Evolutionary conservation across 2,329 filamentous ascomycete species (phyloP).

Genomic region (Epichloe uncinata): DNA sequence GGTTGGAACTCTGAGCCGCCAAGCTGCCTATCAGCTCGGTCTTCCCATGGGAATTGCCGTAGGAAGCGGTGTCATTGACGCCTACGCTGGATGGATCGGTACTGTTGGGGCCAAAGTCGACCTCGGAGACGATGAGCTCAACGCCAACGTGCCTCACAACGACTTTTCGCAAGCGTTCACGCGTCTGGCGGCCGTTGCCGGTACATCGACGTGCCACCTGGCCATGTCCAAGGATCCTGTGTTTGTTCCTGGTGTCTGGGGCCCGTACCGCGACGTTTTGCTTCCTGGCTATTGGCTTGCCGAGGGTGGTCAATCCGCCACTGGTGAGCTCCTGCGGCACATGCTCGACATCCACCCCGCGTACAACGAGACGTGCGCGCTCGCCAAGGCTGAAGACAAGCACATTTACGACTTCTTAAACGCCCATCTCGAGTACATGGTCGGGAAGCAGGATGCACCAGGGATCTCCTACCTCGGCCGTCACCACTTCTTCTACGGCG

Average conservation of each 20-base stretch:
- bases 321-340: conserved; percentile 86
- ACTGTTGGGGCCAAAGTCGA: conserved; percentile 95
- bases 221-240: conserved; percentile 90
- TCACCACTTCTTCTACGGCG: conserved; percentile 97
- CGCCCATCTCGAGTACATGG: conserved; percentile 66
- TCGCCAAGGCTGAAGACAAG: conserved; percentile 68
- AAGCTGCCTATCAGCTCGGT: conserved; percentile 71
- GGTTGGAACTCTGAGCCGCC: conserved; percentile 72
- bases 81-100: conserved; percentile 96
- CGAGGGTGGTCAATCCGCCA: conserved; percentile 92
- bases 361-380: conserved; percentile 63
- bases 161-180: conserved; percentile 88
- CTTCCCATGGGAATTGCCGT: conserved; percentile 80
- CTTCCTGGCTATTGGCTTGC: conserved; percentile 92
- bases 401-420: conserved; percentile 97
- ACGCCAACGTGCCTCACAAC: conserved; percentile 56
- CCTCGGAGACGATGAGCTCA: conserved; percentile 51
- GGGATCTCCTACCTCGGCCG: conserved; percentile 74
- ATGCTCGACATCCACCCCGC: conserved; percentile 92
- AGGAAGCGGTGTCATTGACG: conserved; percentile 93
- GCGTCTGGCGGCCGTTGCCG: conserved; percentile 83
- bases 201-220: conserved; percentile 93
- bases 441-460: conserved; percentile 54
- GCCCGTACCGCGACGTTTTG: conserved; percentile 88
- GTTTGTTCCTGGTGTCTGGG: conserved; percentile 94